Conservation (phyloP, 441 rosid genomes). For the Pelargonium australe region DNA sequence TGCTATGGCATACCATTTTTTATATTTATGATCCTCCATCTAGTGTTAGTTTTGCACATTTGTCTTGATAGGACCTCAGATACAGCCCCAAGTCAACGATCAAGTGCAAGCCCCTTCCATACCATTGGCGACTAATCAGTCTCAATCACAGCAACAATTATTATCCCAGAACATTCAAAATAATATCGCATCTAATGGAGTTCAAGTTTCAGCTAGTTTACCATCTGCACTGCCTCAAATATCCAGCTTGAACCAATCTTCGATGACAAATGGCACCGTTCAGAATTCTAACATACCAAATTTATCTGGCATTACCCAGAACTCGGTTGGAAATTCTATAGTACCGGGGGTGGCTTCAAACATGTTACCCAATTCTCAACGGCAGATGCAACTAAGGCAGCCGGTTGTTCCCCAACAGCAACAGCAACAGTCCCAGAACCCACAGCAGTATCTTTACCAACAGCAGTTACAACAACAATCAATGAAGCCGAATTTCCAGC, state of each 20-base stretch:
- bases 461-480: constrained; percentile 50
- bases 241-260: constrained; percentile 49
- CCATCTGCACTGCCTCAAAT: constrained; percentile 55
- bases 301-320: constrained; percentile 58
- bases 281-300: constrained; percentile 61
- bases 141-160: constrained; percentile 61
- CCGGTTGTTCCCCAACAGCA: constrained; percentile 65
- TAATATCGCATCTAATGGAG: constrained; percentile 46
- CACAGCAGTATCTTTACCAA: constrained; percentile 48
- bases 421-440: constrained; percentile 54
- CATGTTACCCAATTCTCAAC: constrained; percentile 55
- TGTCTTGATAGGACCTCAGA: constrained; percentile 28
- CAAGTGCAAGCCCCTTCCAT: constrained; percentile 57
- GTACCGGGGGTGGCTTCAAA: constrained; percentile 57
- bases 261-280: constrained; percentile 38
- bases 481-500: constrained; percentile 57
- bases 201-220: constrained; percentile 56
- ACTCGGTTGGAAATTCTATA: constrained; percentile 40
- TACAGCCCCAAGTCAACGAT: constrained; percentile 48
- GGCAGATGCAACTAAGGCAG: constrained; percentile 70
- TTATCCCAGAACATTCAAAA: constrained; percentile 61
- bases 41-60: neutral
- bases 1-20: neutral
- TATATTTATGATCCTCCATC: constrained; percentile 9
- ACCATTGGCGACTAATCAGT: constrained; percentile 45